Evolutionary conservation across 2,329 filamentous ascomycete genomes (phyloP).

Genomic region (Capronia epimyces): DNA sequence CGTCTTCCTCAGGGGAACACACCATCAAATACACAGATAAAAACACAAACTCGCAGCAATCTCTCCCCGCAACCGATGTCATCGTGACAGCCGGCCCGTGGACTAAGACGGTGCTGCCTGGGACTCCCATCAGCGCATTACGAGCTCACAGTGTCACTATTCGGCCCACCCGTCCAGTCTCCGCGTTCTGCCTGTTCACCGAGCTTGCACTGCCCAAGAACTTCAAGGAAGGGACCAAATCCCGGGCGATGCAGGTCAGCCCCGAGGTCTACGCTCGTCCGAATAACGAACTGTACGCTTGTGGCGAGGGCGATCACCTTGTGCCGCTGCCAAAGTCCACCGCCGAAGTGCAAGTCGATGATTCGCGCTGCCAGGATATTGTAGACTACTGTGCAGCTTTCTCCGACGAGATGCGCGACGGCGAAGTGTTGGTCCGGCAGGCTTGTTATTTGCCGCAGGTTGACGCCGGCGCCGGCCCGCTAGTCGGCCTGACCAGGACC

Average conservation of each 20-base stretch:
- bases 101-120: conserved; percentile 50
- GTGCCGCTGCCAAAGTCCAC: conserved; percentile 70
- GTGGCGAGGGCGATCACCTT: conserved; percentile 75
- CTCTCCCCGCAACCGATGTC: conserved; percentile 54
- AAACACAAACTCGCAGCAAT: conserved; percentile 44
- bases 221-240: conserved; percentile 52
- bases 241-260: conserved; percentile 58
- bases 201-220: conserved; percentile 67
- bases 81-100: conserved; percentile 59
- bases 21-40: conserved; percentile 57
- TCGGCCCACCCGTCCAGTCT: conserved; percentile 48
- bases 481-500: conserved; percentile 70
- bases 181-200: conserved; percentile 61
- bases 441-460: conserved; percentile 91
- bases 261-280: conserved; percentile 93
- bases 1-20: conserved; percentile 30
- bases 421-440: conserved; percentile 68
- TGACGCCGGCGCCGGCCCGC: conserved; percentile 52
- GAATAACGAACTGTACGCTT: conserved; percentile 85
- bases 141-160: conserved; percentile 61
- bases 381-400: conserved; percentile 64
- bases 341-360: conserved; percentile 70
- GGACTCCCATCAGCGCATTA: conserved; percentile 54
- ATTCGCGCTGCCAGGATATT: conserved; percentile 74
- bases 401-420: conserved; percentile 56